A percentile compares a stretch with the other conserved stretches of the same genome.
These are phyloP conservation scores for Calonectria multiphialidica DNA, from an alignment of 2,329 filamentous ascomycete genomes.

Conservation along the genomic window DNA sequence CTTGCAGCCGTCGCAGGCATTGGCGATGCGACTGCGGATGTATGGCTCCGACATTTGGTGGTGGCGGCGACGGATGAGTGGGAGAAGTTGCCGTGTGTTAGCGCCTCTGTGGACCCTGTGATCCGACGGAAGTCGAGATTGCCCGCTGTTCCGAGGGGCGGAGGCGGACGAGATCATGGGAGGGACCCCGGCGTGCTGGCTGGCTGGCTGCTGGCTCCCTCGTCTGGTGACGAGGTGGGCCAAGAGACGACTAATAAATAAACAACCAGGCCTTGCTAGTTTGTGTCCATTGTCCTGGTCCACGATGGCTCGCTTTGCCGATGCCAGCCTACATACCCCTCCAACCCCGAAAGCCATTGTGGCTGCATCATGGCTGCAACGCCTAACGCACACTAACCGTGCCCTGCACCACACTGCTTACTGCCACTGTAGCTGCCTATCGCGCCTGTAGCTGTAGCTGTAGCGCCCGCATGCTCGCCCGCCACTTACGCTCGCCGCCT, in stretches of 20 bases:
- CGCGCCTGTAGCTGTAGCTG: neutral
- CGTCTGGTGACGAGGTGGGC: neutral
- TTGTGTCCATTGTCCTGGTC: neutral
- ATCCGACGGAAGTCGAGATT: conserved; percentile 9
- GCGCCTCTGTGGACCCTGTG: neutral
- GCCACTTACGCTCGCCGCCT: neutral
- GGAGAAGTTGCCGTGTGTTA: conserved; percentile 1
- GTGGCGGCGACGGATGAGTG: conserved; percentile 22
- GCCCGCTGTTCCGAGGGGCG: neutral
- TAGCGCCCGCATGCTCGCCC: neutral
- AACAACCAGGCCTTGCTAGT: neutral
- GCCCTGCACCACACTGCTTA: neutral
- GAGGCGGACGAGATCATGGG: neutral
- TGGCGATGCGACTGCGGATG: conserved; percentile 60
- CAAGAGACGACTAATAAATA: conserved; percentile 4
- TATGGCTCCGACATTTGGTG: conserved; percentile 34
- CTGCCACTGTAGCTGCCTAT: too few species aligned
- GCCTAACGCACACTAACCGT: neutral
- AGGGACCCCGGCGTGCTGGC: neutral
- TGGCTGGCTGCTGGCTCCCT: neutral
- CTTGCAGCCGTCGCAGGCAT: conserved; percentile 68
- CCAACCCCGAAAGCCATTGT: neutral
- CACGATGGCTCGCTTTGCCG: neutral
- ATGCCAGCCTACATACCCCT: neutral
- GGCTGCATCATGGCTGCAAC: neutral